Conservation (phyloP, 176 grass and related monocot species). For the Chrysopogon serrulatus region DNA sequence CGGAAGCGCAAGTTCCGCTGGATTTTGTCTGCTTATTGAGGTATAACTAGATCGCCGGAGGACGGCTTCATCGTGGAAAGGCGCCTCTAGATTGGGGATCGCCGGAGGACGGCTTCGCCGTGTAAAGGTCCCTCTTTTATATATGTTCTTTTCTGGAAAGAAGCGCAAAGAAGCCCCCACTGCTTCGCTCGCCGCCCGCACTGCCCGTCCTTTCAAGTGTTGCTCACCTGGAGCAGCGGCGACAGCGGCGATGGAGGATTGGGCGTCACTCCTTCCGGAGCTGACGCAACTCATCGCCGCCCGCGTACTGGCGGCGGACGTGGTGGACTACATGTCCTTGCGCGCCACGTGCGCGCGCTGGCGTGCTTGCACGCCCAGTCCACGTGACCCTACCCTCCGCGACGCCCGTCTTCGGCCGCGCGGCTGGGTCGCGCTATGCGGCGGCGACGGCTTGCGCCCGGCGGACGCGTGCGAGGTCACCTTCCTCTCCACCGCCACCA, state of each 20-base stretch:
- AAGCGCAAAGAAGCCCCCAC: too few relatives aligned
- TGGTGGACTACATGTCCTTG: not conserved
- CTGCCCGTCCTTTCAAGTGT: too few relatives aligned
- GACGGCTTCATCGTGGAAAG: too few relatives aligned
- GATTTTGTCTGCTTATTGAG: too few relatives aligned
- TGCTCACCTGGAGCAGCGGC: not conserved
- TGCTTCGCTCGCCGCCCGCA: too few relatives aligned
- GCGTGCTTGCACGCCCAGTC: not conserved
- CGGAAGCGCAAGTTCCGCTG: too few relatives aligned
- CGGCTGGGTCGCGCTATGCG: constrained; percentile 13
- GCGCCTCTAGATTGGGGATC: too few relatives aligned
- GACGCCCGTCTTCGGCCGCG: not conserved
- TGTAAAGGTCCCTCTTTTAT: too few relatives aligned
- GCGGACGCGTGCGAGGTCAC: not conserved
- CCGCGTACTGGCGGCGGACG: not conserved
- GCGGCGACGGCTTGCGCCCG: not conserved
- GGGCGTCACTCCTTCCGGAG: not conserved
- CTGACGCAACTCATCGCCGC: not conserved
- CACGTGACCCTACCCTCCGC: not conserved
- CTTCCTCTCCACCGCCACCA: not conserved
- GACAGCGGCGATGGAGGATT: not conserved
- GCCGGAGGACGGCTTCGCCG: too few relatives aligned
- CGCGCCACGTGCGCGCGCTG: not conserved
- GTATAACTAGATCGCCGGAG: too few relatives aligned
- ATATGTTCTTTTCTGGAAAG: too few relatives aligned